phyloP scores from a whole-genome alignment of 2,329 filamentous ascomycete genomes.

The Ophiostoma piceae region DNA sequence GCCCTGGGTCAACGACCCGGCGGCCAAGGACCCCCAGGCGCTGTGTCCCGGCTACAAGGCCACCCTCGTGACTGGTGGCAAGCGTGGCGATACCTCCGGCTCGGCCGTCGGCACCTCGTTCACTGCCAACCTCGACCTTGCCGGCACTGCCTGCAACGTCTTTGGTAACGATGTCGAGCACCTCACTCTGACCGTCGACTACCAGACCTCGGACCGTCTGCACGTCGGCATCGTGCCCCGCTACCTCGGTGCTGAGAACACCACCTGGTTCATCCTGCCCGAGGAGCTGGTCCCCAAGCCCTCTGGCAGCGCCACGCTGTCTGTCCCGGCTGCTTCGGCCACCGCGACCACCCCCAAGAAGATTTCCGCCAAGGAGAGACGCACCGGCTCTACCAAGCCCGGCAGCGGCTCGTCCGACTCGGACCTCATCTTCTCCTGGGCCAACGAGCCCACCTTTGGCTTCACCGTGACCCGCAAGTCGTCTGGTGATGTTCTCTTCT shows the following conservation, averaged over 20 bases:
- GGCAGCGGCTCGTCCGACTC: neutral
- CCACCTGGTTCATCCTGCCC: conserved; percentile 62
- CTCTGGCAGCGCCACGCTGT: conserved; percentile 26
- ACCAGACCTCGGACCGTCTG: conserved; percentile 47
- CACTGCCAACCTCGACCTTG: conserved; percentile 64
- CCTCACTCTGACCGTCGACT: conserved; percentile 60
- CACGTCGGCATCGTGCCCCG: conserved; percentile 65
- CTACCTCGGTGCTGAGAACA: conserved; percentile 55
- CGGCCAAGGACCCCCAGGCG: conserved; percentile 57
- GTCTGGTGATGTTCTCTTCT: conserved; percentile 56
- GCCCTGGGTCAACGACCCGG: conserved; percentile 60
- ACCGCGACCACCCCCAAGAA: neutral
- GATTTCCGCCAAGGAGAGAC: conserved; percentile 8
- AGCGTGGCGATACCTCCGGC: neutral
- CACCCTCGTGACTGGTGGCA: conserved; percentile 45
- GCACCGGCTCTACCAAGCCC: neutral
- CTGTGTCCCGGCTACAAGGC: conserved; percentile 66
- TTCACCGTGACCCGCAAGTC: conserved; percentile 39
- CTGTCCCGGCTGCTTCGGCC: neutral
- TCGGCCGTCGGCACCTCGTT: conserved; percentile 39
- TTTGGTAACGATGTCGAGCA: conserved; percentile 70
- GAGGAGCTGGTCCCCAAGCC: conserved; percentile 58
- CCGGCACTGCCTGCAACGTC: conserved; percentile 65
- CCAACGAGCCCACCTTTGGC: conserved; percentile 47
- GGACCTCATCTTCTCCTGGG: conserved; percentile 33